Evolutionary conservation across 1,284 basidiomycete genomes (phyloP).

Genomic region (Spongispora temasekensis): DNA sequence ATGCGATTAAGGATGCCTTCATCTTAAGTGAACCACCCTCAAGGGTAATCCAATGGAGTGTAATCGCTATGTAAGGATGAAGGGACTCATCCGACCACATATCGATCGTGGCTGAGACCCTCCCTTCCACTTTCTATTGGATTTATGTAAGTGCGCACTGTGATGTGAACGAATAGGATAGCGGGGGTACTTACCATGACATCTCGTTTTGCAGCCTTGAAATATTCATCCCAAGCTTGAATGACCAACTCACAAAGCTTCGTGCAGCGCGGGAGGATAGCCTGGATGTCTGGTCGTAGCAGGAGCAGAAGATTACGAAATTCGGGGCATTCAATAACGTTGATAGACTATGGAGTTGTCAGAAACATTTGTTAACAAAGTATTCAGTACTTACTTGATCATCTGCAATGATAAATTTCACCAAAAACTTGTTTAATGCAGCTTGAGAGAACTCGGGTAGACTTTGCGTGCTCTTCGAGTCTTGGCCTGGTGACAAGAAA

Average conservation of each 20-base stretch:
- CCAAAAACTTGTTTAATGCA: background rate
- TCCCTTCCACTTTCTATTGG: background rate
- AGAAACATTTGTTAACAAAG: background rate
- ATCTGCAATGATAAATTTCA: background rate
- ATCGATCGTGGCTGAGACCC: constrained; percentile 2
- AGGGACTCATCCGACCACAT: background rate
- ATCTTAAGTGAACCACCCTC: background rate
- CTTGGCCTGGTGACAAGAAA: background rate
- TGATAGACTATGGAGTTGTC: background rate
- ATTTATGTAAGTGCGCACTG: background rate
- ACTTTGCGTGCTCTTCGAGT: too few relatives aligned
- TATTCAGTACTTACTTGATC: background rate
- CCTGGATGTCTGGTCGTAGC: background rate
- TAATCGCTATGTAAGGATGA: background rate
- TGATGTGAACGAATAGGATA: background rate
- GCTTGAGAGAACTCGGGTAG: background rate
- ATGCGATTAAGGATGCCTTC: background rate
- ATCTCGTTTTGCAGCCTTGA: background rate
- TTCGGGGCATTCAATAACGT: constrained; percentile 5
- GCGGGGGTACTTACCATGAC: background rate
- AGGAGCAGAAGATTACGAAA: constrained; percentile 1
- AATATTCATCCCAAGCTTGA: background rate
- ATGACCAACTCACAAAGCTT: constrained; percentile 1
- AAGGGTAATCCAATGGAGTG: background rate
- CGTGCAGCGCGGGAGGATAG: background rate